Evolutionary conservation across 1,284 basidiomycete genomes (phyloP).

Genomic region (Chalciporus sp.): DNA sequence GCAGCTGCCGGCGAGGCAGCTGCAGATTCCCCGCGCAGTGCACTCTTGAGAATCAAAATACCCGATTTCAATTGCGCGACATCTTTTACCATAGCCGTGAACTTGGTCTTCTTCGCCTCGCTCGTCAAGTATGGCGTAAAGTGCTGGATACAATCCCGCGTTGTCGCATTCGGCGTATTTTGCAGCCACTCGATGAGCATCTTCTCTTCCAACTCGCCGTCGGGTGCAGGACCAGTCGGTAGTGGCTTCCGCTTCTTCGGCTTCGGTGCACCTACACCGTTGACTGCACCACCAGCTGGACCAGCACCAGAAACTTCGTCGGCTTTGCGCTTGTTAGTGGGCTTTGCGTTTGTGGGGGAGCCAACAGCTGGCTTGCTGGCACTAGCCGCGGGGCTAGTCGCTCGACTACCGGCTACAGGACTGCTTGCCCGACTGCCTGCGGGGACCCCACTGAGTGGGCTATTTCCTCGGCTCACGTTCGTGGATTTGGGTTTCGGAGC

Average conservation of each 20-base stretch:
- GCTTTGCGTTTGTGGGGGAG: constrained; percentile 32
- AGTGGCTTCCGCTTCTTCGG: constrained; percentile 67
- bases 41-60: constrained; percentile 59
- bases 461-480: constrained; percentile 51
- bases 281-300: constrained; percentile 34
- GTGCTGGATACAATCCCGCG: constrained; percentile 74
- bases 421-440: constrained; percentile 45
- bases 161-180: constrained; percentile 62
- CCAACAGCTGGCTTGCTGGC: constrained; percentile 34
- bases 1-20: constrained; percentile 25
- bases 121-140: constrained; percentile 74
- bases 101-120: constrained; percentile 66
- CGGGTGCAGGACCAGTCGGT: constrained; percentile 40
- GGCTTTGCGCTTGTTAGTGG: constrained; percentile 68
- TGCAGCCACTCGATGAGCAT: constrained; percentile 76
- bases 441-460: constrained; percentile 49
- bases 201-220: constrained; percentile 57
- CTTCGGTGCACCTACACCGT: constrained; percentile 44
- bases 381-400: constrained; percentile 44
- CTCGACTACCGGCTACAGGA: constrained; percentile 44
- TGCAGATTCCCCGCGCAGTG: constrained; percentile 35
- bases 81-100: constrained; percentile 76
- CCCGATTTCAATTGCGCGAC: constrained; percentile 71
- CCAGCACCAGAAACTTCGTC: constrained; percentile 45
- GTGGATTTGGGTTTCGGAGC: constrained; percentile 55